Evolutionary conservation across 352 stramenopile genomes (phyloP), one percentile per base, ranked within the genome.

Genomic region (Phytophthora nicotianae): DNA sequence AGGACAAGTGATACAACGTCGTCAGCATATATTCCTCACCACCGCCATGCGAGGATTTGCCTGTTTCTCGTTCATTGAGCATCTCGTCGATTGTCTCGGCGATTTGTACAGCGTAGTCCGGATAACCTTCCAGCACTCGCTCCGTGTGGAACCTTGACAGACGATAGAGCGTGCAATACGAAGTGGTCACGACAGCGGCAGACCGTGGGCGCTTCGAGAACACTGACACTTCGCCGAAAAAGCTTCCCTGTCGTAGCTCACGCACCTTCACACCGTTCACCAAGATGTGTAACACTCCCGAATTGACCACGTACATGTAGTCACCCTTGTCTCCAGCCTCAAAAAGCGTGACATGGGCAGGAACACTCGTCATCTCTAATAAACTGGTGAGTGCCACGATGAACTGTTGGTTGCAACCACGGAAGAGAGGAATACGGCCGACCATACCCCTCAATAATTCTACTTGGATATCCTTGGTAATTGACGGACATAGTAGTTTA

Each of bases 241-340:
- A 90, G 20, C 70, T 84, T 8, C 79, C 83, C 24, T 83, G 80
- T 3, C 74, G 61, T 19, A 91, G 64, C 50, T 91, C 83, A n/a
- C 83, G 76, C 3, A 91, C 77, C 40, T 86, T 87, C 13, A 73
- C 56, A 0, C 68, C 78, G 49, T 77, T 73, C 10, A 90, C 82
- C 8, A 88, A 38, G 50, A 91, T 87, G 29, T 84, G 68, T 3
- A 91, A 58, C 1, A 86, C 63, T 0, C 80, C 83, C 0, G 80
- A 87, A 26, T 84, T 85, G 20, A 92, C 83, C 26, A 88, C 64
- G 38, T 89, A 91, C 83, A 93, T 91, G 37, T 72, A 83, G 51
- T 93, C 83, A 0, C 83, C 83, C 17, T 73, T 62, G 26, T 90
- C 81, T 6, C 83, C 83, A 17, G 62, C 64, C 14, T 75, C 58